Conservation (phyloP, 1,139 yeast genomes). For the Arxiozyma slooffiae region DNA sequence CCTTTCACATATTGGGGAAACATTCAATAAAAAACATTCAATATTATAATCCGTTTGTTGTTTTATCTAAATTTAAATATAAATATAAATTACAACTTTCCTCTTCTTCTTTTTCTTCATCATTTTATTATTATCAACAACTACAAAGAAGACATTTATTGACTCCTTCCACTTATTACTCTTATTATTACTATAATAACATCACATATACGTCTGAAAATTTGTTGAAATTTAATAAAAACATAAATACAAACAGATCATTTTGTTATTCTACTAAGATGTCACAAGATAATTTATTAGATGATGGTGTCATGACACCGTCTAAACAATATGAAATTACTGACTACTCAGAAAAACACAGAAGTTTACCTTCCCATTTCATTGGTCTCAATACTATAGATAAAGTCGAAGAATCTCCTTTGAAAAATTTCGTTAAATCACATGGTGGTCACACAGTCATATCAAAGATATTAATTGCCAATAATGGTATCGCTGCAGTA, state of each 20-base stretch:
- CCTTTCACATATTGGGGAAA: background rate
- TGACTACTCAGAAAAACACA: slow-evolving; percentile 32
- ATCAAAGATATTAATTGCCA: slow-evolving; percentile 79
- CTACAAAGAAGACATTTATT: too few relatives aligned
- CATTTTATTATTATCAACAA: too few relatives aligned
- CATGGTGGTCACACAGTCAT: slow-evolving; percentile 96
- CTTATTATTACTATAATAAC: too few relatives aligned
- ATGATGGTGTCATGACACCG: slow-evolving; percentile 20
- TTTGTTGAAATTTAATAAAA: too few relatives aligned
- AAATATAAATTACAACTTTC: background rate
- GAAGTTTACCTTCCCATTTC: slow-evolving; percentile 57
- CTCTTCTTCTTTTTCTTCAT: too few relatives aligned
- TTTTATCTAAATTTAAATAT: background rate
- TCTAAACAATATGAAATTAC: slow-evolving; percentile 26
- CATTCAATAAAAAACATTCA: background rate
- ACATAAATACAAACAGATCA: too few relatives aligned
- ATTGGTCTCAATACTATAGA: slow-evolving; percentile 51
- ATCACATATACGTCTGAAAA: too few relatives aligned
- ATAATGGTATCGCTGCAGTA: slow-evolving; percentile 98
- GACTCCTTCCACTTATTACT: too few relatives aligned
- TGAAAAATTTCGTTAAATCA: slow-evolving; percentile 74
- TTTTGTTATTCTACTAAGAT: too few relatives aligned
- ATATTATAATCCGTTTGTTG: background rate
- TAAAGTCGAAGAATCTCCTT: slow-evolving; percentile 42
- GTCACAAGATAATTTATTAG: slow-evolving; percentile 35